Percentiles rank a stretch among this genome's conserved stretches.
phyloP scores from a whole-genome alignment of 2,329 filamentous ascomycete genomes.

The Botrytis byssoidea region DNA sequence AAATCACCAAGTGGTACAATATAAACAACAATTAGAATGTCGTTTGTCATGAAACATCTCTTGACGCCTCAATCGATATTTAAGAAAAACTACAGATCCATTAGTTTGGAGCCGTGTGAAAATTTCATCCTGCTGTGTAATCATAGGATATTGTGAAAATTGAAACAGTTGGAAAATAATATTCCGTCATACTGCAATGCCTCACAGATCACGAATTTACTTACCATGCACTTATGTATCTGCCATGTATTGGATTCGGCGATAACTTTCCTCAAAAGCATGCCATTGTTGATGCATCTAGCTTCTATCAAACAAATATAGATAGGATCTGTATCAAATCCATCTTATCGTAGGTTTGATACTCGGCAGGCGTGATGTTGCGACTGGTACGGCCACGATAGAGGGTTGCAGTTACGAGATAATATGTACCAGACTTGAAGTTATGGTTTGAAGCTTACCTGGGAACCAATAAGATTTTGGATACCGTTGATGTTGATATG shows the following conservation, averaged over 20 bases:
- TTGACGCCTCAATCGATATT: background rate
- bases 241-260: no score
- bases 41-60: background rate
- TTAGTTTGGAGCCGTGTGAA: background rate
- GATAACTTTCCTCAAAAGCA: background rate
- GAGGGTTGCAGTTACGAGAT: background rate
- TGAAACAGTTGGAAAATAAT: background rate
- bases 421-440: no score
- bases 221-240: background rate
- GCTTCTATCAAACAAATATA: background rate
- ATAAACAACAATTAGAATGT: background rate
- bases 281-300: background rate
- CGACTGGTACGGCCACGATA: no score
- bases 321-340: background rate
- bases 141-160: background rate
- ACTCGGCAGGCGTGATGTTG: background rate
- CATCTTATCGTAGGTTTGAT: no score
- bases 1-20: background rate
- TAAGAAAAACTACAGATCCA: background rate
- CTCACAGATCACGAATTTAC: background rate
- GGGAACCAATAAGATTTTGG: background rate
- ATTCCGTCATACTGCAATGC: no score
- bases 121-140: rapidly evolving
- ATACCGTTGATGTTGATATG: background rate
- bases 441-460: no score